Evolutionary conservation across 2,329 filamentous ascomycete genomes (phyloP), one percentile per base, ranked within the genome.

Genomic region (Venturia aucupariae): DNA sequence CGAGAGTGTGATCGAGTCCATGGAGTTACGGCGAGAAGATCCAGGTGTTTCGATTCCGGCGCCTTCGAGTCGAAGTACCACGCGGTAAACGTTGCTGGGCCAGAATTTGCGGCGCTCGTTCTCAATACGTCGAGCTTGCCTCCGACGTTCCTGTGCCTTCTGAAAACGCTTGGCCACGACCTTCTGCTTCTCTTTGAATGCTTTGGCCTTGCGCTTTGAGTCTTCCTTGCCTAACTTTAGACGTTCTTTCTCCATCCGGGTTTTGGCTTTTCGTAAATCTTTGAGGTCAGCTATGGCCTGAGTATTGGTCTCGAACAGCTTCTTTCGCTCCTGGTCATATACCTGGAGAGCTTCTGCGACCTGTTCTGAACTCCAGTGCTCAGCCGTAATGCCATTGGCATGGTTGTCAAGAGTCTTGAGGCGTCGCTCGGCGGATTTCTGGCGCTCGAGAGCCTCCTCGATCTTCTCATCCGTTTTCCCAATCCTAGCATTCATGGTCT

Each of bases 31-130:
- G 38, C 72, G 68, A 27, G 70, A 72, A 15, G 71, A 68, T 17
- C 60, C 51, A 41, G 73, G 69, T n/a, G 73, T 72, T 64, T 73
- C 66, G 63, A 68, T 27, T 35, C 51, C 51, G 51, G 71, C 64
- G 13, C 73, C 70, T 65, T 77, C 76, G 11, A 78, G 67, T 27
- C 72, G 70, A 30, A 79, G 66, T 8, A 72, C 69, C 27, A 79
- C 70, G 54, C 74, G 70, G 6, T 74, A 73, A 1, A 77, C 71
- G 22, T 71, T 71, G 62, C 68, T 67, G 13, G 75, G 71, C 70
- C 73, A 77, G 64, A 78, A 79, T 59, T 67, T 68, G 24, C 69
- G 64, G 30, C 72, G 68, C 66, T 79, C 77, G 4, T 69, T 64
- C 44, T 69, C 71, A 30, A 70, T 61, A 22, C 70, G 69, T 22